A percentile compares a stretch with the other conserved stretches of the same genome.
phyloP scores from a whole-genome alignment of 2,329 filamentous ascomycete species.

The Cladophialophora yegresii region DNA sequence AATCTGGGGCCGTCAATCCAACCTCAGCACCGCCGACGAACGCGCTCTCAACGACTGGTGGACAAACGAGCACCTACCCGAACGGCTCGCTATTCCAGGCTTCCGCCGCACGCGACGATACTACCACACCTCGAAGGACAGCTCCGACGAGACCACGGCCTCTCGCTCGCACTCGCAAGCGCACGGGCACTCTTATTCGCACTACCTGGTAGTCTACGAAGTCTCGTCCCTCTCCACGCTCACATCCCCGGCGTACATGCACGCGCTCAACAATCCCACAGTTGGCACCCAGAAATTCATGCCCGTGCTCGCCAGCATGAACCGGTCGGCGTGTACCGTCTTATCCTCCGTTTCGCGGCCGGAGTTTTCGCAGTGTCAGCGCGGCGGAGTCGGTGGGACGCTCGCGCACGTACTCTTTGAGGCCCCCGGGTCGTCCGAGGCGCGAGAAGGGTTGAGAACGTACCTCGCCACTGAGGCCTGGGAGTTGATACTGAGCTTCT shows the following conservation, averaged over 20 bases:
- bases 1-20: constrained; percentile 18
- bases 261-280: constrained; percentile 24
- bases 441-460: background rate
- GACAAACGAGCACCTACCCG: constrained; percentile 27
- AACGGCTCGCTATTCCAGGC: constrained; percentile 21
- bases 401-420: constrained; percentile 18
- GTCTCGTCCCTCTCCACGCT: constrained; percentile 15
- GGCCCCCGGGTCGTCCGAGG: background rate
- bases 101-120: constrained; percentile 23
- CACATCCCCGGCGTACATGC: constrained; percentile 22
- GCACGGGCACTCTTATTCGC: constrained; percentile 4
- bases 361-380: constrained; percentile 8
- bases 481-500: background rate
- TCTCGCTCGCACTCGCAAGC: too few relatives aligned
- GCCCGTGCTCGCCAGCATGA: constrained; percentile 49
- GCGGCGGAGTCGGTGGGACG: constrained; percentile 10
- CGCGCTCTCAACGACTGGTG: constrained; percentile 26
- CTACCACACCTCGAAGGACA: constrained; percentile 5
- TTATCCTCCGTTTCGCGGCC: constrained; percentile 11
- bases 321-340: constrained; percentile 19
- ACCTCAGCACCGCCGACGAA: constrained; percentile 7
- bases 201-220: constrained; percentile 24
- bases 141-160: background rate
- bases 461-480: constrained; percentile 5
- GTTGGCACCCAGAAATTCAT: constrained; percentile 71